Evolutionary conservation across 148 eudicot species (phyloP).

Genomic region (Spergularia bocconei): DNA sequence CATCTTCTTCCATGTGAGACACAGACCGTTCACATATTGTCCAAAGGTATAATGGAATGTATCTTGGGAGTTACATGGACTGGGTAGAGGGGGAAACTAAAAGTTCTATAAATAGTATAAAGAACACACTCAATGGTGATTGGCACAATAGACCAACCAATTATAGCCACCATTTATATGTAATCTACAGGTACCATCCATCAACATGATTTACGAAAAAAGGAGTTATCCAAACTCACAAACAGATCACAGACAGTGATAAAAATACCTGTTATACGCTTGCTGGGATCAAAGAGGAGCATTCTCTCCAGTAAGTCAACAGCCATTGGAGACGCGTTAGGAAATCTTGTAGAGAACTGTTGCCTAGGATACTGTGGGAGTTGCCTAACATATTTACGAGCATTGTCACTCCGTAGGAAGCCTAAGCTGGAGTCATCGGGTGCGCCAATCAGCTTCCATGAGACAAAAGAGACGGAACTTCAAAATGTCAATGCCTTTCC

Average conservation of each 20-base stretch:
- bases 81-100: no score
- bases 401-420: constrained; percentile 79
- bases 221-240: background rate
- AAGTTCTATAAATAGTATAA: no score
- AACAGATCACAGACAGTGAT: background rate
- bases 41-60: no score
- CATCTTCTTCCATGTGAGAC: no score
- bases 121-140: no score
- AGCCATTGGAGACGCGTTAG: constrained; percentile 65
- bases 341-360: constrained; percentile 65
- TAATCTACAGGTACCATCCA: background rate
- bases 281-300: constrained; percentile 93
- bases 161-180: no score
- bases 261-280: constrained; percentile 71
- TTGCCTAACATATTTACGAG: constrained; percentile 80
- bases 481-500: constrained; percentile 14
- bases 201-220: background rate
- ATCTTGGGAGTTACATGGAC: no score
- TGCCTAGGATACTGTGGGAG: constrained; percentile 84
- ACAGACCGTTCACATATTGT: no score
- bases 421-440: constrained; percentile 88
- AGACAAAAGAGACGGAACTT: constrained; percentile 22
- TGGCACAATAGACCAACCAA: no score
- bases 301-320: constrained; percentile 85
- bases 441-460: constrained; percentile 79